Evolutionary conservation across 2,329 filamentous ascomycete genomes (phyloP).

Genomic region (Fusarium succisae): DNA sequence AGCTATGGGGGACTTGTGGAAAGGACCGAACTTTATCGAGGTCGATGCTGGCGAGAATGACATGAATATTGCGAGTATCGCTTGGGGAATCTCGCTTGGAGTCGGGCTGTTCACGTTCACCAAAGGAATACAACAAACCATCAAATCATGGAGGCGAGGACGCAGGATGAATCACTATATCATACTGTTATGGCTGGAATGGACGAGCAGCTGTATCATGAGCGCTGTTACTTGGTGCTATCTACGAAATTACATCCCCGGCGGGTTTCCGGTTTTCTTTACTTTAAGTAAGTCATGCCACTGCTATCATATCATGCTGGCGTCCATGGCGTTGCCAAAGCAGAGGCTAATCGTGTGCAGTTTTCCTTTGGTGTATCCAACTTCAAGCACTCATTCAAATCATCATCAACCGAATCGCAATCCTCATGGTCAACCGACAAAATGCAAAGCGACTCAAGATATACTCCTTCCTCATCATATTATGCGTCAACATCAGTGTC

Average conservation of each 20-base stretch:
- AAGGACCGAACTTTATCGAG: slow-evolving; percentile 19
- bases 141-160: slow-evolving; percentile 38
- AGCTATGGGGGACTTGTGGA: slow-evolving; percentile 32
- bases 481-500: slow-evolving; percentile 60
- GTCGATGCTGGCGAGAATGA: slow-evolving; percentile 31
- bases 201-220: slow-evolving; percentile 39
- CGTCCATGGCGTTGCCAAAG: neutral
- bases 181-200: slow-evolving; percentile 40
- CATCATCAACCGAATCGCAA: slow-evolving; percentile 63
- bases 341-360: slow-evolving; percentile 7
- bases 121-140: slow-evolving; percentile 37
- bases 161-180: slow-evolving; percentile 35
- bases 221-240: slow-evolving; percentile 43
- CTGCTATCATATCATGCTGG: fast-evolving
- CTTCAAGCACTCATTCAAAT: slow-evolving; percentile 64
- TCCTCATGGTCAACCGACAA: slow-evolving; percentile 55
- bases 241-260: slow-evolving; percentile 35
- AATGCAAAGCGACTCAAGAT: slow-evolving; percentile 55
- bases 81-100: slow-evolving; percentile 42
- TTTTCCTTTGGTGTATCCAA: slow-evolving; percentile 52
- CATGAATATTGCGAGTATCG: slow-evolving; percentile 43
- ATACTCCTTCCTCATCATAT: slow-evolving; percentile 54
- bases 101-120: slow-evolving; percentile 39
- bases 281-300: slow-evolving; percentile 15
- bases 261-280: slow-evolving; percentile 41